Percentiles rank a stretch among this genome's conserved stretches.
Evolutionary conservation across 495 filamentous ascomycete species (phyloP).

Genomic region (Trichoderma reesei): DNA sequence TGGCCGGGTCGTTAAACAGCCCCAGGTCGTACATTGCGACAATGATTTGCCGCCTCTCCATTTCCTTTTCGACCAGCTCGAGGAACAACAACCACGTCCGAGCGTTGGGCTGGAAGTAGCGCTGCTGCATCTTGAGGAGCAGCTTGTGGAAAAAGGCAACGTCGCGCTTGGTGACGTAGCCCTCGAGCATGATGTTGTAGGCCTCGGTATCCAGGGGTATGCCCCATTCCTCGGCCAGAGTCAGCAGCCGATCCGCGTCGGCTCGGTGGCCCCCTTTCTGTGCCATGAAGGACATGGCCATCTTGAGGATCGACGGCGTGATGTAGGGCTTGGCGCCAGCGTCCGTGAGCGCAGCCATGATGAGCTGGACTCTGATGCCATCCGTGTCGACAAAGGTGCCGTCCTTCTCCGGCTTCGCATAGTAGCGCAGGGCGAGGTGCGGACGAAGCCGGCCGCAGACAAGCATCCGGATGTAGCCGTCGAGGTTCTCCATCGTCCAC

Average conservation of each 20-base stretch:
- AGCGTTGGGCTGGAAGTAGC: slow-evolving; percentile 20
- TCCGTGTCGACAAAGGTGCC: slow-evolving; percentile 16
- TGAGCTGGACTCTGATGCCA: slow-evolving; percentile 14
- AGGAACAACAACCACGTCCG: slow-evolving; percentile 33
- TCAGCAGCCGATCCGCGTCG: slow-evolving; percentile 17
- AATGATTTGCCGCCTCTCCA: slow-evolving; percentile 26
- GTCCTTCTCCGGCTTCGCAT: slow-evolving; percentile 20
- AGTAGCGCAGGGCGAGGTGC: slow-evolving; percentile 19
- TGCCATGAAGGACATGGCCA: slow-evolving; percentile 27
- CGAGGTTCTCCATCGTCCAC: slow-evolving; percentile 29
- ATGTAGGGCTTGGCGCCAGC: slow-evolving; percentile 15
- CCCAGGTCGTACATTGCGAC: slow-evolving; percentile 22
- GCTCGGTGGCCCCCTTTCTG: slow-evolving; percentile 12
- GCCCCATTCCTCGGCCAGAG: slow-evolving; percentile 14
- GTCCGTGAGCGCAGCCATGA: slow-evolving; percentile 22
- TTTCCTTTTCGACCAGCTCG: slow-evolving; percentile 27
- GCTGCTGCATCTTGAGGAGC: slow-evolving; percentile 24
- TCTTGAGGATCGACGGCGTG: slow-evolving; percentile 26
- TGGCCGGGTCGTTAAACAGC: slow-evolving; percentile 17
- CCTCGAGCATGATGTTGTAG: slow-evolving; percentile 17
- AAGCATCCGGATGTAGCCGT: slow-evolving; percentile 25
- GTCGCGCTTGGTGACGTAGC: slow-evolving; percentile 21
- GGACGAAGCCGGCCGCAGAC: slow-evolving; percentile 19
- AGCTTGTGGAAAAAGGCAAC: slow-evolving; percentile 23
- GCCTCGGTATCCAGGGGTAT: slow-evolving; percentile 19